Base-by-base conservation (phyloP, 768 basidiomycete genomes). In the Trametes cinnabarina region DNA sequence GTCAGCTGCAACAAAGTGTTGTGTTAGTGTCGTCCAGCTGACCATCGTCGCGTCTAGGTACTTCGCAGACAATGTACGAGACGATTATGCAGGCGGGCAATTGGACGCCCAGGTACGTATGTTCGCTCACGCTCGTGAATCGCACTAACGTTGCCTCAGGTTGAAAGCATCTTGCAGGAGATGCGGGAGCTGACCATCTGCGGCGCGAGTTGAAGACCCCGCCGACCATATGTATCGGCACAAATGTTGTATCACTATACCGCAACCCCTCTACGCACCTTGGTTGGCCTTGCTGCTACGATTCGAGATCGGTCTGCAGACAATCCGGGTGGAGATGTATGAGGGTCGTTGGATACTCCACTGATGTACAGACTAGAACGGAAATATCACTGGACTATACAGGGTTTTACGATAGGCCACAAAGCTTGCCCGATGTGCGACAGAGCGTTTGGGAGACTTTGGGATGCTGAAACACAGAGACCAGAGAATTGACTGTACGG, bases 121-220 rank as follows among this genome's bases (percentile, higher is more conserved):
- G 26, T 35, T 54, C 57, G 1, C n/a, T 34, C 40, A 17, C 39
- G 12, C 6, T 43, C 4, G n/a, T 55, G n/a, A n/a, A n/a, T n/a
- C n/a, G n/a, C 39, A 37, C 34, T 28, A 42, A 47, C 22, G 30
- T 23, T 12, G 40, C 47, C 63, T 50, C 55, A 91, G 88, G 94
- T 98, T n/a, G 97, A 98, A 73, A 87, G 86, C 15, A 92, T 94
- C n/a, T 76, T 99, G 46, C 91, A 94, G 67, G 94, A 98, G 75
- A 98, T 99, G 94, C 85, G 86, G 69, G 94, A 96, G 67, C 74
- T 98, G 49, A 91, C 91, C 6, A 99, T 99, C 66, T 97, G 92
- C 68, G 94, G 94, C 14, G 89, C 72, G 14, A 58, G 64, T 54
- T 73, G 53, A 66, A 43, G 47, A 47, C 30, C 7, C 39, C 4